Conservation (phyloP, 257 asterid species). For the Petunia axillaris region DNA sequence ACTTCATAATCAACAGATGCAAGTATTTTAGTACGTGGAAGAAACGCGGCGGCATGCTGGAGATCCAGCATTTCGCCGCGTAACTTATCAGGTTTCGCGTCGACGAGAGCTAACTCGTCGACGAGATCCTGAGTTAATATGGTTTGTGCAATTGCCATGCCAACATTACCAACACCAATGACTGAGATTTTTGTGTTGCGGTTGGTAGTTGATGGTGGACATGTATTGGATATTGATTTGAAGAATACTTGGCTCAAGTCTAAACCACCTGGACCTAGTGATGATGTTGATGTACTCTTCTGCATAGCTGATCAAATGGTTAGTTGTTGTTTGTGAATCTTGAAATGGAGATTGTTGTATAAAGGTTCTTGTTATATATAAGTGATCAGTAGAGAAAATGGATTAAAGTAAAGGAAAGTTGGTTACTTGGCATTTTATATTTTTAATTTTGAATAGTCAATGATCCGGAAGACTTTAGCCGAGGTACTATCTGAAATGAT, state of each 20-base stretch:
- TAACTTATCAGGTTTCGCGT: slow-evolving; percentile 68
- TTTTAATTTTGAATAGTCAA: neutral
- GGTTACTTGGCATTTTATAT: neutral
- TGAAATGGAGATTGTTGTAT: neutral
- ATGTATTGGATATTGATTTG: slow-evolving; percentile 52
- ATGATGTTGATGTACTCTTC: slow-evolving; percentile 57
- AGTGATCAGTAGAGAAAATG: neutral
- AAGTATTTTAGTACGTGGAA: slow-evolving; percentile 71
- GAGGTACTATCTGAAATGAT: no score
- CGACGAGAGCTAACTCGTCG: slow-evolving; percentile 77
- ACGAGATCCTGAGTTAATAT: slow-evolving; percentile 80
- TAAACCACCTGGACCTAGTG: slow-evolving; percentile 76
- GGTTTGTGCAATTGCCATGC: slow-evolving; percentile 96
- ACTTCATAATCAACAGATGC: slow-evolving; percentile 65
- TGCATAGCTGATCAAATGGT: slow-evolving; percentile 40
- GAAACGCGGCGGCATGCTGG: slow-evolving; percentile 93
- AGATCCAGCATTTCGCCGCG: slow-evolving; percentile 89
- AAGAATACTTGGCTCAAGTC: slow-evolving; percentile 66
- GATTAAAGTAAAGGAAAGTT: neutral
- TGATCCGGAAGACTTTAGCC: no score
- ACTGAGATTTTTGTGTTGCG: slow-evolving; percentile 79
- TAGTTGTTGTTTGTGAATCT: neutral
- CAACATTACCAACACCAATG: slow-evolving; percentile 88
- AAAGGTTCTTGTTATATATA: neutral
- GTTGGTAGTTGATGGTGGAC: slow-evolving; percentile 46